Percentiles rank a stretch among this genome's conserved stretches.
phyloP scores from a whole-genome alignment of 495 filamentous ascomycete genomes.

The Penicillium angulare region DNA sequence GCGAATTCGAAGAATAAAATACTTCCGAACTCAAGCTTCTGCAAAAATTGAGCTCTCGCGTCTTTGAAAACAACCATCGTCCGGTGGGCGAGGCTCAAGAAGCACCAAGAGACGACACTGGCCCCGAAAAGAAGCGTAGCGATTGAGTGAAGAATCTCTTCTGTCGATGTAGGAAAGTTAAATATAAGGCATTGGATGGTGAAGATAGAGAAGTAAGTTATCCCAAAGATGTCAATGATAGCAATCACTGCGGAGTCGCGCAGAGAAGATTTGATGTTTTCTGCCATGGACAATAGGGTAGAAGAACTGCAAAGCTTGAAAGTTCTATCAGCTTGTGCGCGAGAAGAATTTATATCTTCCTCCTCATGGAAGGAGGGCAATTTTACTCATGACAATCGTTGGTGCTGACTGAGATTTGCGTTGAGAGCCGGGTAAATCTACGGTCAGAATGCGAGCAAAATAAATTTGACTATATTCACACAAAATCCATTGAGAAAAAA shows the following conservation, averaged over 20 bases:
- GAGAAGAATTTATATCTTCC: too few relatives aligned
- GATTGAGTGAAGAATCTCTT: background rate
- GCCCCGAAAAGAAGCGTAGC: constrained; percentile 2
- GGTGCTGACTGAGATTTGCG: too few relatives aligned
- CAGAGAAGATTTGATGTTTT: too few relatives aligned
- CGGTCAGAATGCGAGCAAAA: too few relatives aligned
- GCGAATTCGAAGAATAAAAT: constrained; percentile 2
- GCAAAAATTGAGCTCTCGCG: background rate
- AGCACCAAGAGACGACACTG: constrained; percentile 2
- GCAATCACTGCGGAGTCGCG: constrained; percentile 6
- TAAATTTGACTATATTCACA: too few relatives aligned
- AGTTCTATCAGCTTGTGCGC: too few relatives aligned
- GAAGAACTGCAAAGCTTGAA: too few relatives aligned
- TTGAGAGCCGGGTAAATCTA: too few relatives aligned
- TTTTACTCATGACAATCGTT: too few relatives aligned
- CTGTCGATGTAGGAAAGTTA: constrained; percentile 6
- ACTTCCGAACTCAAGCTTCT: constrained; percentile 3
- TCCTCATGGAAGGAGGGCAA: too few relatives aligned
- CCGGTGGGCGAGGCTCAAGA: constrained; percentile 4
- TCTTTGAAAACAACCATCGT: background rate
- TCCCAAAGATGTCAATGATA: constrained; percentile 7
- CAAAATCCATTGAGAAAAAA: too few relatives aligned
- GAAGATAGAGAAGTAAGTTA: constrained; percentile 8
- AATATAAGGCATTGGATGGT: constrained; percentile 6
- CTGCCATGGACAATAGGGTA: too few relatives aligned